Percentiles rank a stretch among this genome's conserved stretches.
These are phyloP conservation scores for Knoxdaviesia proteae DNA, from an alignment of 2,329 filamentous ascomycete genomes.

Conservation along the genomic window DNA sequence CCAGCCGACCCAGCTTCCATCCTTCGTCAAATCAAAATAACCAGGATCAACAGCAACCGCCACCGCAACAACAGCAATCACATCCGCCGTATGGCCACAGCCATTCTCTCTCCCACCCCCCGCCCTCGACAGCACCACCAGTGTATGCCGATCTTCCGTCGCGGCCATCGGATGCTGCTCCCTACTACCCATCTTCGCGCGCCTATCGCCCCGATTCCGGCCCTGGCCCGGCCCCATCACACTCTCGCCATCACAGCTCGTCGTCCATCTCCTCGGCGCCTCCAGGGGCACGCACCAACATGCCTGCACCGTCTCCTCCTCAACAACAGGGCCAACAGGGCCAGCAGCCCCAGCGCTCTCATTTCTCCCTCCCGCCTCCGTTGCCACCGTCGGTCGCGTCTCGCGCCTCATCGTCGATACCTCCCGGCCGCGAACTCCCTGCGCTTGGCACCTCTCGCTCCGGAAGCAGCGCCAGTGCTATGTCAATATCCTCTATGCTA, in stretches of 20 bases:
- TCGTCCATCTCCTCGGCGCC: constrained; percentile 20
- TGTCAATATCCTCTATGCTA: constrained; percentile 42
- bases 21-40: not conserved
- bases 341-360: constrained; percentile 12
- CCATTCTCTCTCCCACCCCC: no score
- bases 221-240: no score
- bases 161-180: not conserved
- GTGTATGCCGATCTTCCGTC: not conserved
- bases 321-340: constrained; percentile 11
- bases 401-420: constrained; percentile 22
- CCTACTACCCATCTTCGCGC: no score
- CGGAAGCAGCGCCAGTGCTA: constrained; percentile 27
- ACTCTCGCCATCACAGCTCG: constrained; percentile 19
- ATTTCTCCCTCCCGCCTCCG: constrained; percentile 25
- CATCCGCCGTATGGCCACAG: no score
- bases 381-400: constrained; percentile 20
- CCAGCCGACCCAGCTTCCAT: no score
- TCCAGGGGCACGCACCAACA: constrained; percentile 19
- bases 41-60: not conserved
- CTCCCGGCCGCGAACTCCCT: constrained; percentile 29
- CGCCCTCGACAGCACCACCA: not conserved
- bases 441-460: constrained; percentile 27
- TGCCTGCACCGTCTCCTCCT: constrained; percentile 23
- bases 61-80: not conserved
- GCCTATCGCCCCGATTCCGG: no score